Base-by-base conservation (phyloP, 2,329 filamentous ascomycete species). In the Aspergillus amoenus region DNA sequence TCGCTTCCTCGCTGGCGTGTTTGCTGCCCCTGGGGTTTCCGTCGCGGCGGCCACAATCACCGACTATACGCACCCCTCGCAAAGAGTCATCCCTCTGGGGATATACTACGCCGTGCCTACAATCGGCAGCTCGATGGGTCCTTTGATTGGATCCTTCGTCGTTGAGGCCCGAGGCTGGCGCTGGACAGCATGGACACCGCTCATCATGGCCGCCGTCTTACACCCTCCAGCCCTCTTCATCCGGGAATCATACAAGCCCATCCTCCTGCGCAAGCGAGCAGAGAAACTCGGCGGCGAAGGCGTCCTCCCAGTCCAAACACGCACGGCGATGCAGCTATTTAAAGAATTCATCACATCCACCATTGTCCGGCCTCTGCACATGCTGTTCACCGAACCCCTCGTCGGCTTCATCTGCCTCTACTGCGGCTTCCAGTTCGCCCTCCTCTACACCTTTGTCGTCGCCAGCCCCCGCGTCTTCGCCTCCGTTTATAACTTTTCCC, bases 391-490 rank as follows among this genome's bases (percentile, higher is more conserved):
- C 34, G 88, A 90, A 72, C 87, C 88, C 55, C 89, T 91, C 55
- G 86, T 91, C 55, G 78, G 84, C 0, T 75, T 87, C 9, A 75
- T 91, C 21, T 88, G 86, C 39, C 77, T 90, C 55, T 91, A 91
- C 74, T 88, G 88, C 79, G 83, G 86, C 42, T 91, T 91, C 73
- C 86, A 89, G 71, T 92, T 93, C 68, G 88, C 82, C 5, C 79
- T 94, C 0, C 83, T 96, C 1, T 96, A 94, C 68, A 86, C 93
- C 24, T 94, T 94, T 78, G 80, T 96, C 52, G 93, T 90, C 0
- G 89, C 91, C 1, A 95, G 95, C 66, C 88, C 89, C 0, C 83
- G 94, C 44, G 88, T 95, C 47, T 96, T 94, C 76, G 79, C 88
- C 60, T 71, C 74, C 2, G 60, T 64, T 0, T 72, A 70, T 43